Percentiles rank a stretch among this genome's conserved stretches.
These are phyloP conservation scores for Xylariaceae sp. DNA, from an alignment of 2,329 filamentous ascomycete species.

Conservation along the genomic window DNA sequence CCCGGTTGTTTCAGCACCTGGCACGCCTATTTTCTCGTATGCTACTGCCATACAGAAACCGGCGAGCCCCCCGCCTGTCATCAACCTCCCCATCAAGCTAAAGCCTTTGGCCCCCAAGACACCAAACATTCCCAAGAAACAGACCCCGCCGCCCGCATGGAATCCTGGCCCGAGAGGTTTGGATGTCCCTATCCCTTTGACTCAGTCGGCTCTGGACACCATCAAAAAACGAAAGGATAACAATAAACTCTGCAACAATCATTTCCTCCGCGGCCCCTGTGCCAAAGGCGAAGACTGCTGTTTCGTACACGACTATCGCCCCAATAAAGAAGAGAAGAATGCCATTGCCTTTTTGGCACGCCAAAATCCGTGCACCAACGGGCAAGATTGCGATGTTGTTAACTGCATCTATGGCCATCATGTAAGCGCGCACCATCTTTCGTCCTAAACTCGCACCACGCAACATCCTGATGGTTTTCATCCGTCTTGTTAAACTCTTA, in stretches of 20 bases:
- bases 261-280: slow-evolving; percentile 56
- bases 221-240: slow-evolving; percentile 53
- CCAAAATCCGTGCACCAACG: slow-evolving; percentile 53
- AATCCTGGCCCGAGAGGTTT: slow-evolving; percentile 51
- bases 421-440: slow-evolving; percentile 37
- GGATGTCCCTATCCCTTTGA: slow-evolving; percentile 48
- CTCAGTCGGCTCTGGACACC: slow-evolving; percentile 43
- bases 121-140: slow-evolving; percentile 24
- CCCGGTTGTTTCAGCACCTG: slow-evolving; percentile 15
- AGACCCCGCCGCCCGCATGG: slow-evolving; percentile 41
- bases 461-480: neutral
- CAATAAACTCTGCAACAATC: slow-evolving; percentile 60
- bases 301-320: slow-evolving; percentile 55
- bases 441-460: neutral
- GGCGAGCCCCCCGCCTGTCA: slow-evolving; percentile 40
- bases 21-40: slow-evolving; percentile 32
- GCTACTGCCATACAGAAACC: slow-evolving; percentile 37
- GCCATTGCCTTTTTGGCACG: slow-evolving; percentile 55
- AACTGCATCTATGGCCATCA: slow-evolving; percentile 63
- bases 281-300: slow-evolving; percentile 50
- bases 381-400: slow-evolving; percentile 54
- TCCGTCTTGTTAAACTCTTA: no score
- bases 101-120: slow-evolving; percentile 33
- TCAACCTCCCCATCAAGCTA: slow-evolving; percentile 33
- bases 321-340: slow-evolving; percentile 50